Evolutionary conservation across 495 filamentous ascomycete genomes (phyloP).

Genomic region (Clohesyomyces aquaticus): DNA sequence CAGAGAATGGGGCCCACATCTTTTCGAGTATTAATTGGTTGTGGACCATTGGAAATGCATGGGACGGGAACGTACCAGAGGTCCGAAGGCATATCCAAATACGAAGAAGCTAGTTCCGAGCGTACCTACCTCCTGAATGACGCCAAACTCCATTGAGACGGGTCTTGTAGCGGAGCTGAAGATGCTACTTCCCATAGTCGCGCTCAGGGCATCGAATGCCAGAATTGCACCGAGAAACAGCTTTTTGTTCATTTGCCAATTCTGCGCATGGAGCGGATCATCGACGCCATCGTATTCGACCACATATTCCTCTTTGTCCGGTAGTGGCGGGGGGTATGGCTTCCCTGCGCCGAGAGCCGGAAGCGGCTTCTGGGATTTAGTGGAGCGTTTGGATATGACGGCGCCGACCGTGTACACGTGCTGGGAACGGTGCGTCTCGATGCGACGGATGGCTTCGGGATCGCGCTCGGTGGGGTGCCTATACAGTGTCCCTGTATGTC

Average conservation of each 20-base stretch:
- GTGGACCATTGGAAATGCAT: constrained; percentile 15
- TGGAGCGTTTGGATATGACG: background rate
- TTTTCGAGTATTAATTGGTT: background rate
- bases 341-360: constrained; percentile 43
- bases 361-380: constrained; percentile 7
- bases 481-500: background rate
- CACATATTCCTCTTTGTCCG: constrained; percentile 51
- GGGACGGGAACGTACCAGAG: constrained; percentile 28
- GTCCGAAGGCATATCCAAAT: constrained; percentile 47
- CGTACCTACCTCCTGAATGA: constrained; percentile 28
- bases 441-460: constrained; percentile 28
- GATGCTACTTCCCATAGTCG: constrained; percentile 42
- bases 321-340: constrained; percentile 52
- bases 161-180: constrained; percentile 26
- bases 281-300: constrained; percentile 58
- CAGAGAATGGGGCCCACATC: constrained; percentile 36
- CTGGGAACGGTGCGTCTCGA: constrained; percentile 30
- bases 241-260: constrained; percentile 56
- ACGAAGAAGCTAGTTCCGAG: constrained; percentile 45
- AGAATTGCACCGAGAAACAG: constrained; percentile 42
- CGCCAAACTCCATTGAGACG: constrained; percentile 14
- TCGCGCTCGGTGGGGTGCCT: constrained; percentile 26
- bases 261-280: constrained; percentile 59
- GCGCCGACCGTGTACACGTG: constrained; percentile 21
- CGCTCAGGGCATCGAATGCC: constrained; percentile 43